Evolutionary conservation across 495 filamentous ascomycete species (phyloP), one percentile per base, ranked within the genome.

Genomic region (Halenospora varia): DNA sequence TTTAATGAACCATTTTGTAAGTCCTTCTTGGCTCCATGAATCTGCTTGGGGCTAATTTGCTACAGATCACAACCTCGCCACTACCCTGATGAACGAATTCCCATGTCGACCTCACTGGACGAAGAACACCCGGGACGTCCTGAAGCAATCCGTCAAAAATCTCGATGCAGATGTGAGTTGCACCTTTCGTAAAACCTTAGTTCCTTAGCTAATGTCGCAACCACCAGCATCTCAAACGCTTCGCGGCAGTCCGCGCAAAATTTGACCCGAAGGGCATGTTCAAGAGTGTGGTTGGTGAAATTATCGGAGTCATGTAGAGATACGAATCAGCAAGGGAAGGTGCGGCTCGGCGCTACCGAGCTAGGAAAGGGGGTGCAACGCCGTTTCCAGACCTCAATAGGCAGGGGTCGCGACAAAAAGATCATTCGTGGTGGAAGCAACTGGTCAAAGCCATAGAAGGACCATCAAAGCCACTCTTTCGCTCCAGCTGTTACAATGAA

Each of bases 21-120:
- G 74, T 62, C 24, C 3, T n/a, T 19, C 20, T 44, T 20, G 19
- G 25, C 49, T 22, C 48, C 10, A 13, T 25, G 19, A 10, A 47
- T 18, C 41, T 59, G 11, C 2, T 10, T 20, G 4, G 2, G 51
- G 23, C 66, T 67, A 50, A 68, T 29, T 35, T 13, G 17, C 3
- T 6, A 10, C 22, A 77, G 73, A 77, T 55, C 70, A 67, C 24
- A 71, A 65, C 10, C 60, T 79, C 8, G 73, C 75, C 26, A 73
- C 72, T 53, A 73, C 73, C 1, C 70, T 79, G 24, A 70, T 79
- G 57, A 66, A 75, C 50, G 75, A 77, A 56, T 78, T 79, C 51
- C 74, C 76, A 0, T 71, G 69, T 39, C 66, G 76, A 0, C 76
- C 76, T 18, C 76, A 79, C 58, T 79, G 76, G 76, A 79, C 76